A percentile compares a stretch with the other conserved stretches of the same genome.
Evolutionary conservation across 257 asterid genomes (phyloP).

Genomic region (Solanum acaule): DNA sequence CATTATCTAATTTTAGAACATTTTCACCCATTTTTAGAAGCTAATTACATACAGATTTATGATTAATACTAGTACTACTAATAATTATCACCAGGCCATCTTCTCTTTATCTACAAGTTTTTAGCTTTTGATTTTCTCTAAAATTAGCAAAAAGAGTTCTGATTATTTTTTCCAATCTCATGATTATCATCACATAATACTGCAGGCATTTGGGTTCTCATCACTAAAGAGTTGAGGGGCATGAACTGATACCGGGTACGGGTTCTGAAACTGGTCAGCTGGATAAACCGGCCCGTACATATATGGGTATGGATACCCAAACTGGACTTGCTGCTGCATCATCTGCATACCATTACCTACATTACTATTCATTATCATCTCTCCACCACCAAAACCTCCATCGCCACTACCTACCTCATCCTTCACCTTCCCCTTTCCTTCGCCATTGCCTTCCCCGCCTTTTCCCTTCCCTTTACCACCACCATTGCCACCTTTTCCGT

Average conservation of each 20-base stretch:
- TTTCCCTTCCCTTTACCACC: neutral
- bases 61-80: neutral
- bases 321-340: slow-evolving; percentile 5
- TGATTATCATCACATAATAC: slow-evolving; percentile 28
- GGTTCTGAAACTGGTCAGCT: slow-evolving; percentile 23
- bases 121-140: neutral
- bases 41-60: neutral
- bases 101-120: neutral
- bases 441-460: neutral
- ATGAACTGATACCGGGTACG: slow-evolving; percentile 15
- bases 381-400: neutral
- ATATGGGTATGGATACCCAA: slow-evolving; percentile 19
- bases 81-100: neutral
- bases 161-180: neutral
- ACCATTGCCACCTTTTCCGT: neutral
- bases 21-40: neutral
- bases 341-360: slow-evolving; percentile 7
- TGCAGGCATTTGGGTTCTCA: slow-evolving; percentile 47
- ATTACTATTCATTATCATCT: slow-evolving; percentile 7
- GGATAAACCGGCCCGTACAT: slow-evolving; percentile 24
- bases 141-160: neutral
- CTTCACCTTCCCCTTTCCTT: neutral
- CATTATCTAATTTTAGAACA: neutral
- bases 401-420: neutral
- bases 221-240: slow-evolving; percentile 42